Conservation (phyloP, 2,329 filamentous ascomycete genomes). For the Gnomoniopsis smithogilvyi region DNA sequence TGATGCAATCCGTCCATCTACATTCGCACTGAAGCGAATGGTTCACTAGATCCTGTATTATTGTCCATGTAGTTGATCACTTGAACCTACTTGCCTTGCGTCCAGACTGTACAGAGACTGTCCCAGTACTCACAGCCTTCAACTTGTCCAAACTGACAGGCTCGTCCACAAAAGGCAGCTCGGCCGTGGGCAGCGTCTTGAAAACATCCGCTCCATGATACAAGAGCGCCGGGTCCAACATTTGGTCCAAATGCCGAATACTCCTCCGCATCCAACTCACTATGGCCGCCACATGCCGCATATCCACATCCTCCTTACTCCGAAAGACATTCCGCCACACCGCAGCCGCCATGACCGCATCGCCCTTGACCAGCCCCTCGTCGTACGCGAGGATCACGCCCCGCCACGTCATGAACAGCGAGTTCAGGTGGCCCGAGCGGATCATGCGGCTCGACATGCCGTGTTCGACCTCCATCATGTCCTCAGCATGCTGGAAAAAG, state of each 20-base stretch:
- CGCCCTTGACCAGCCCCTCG: slow-evolving; percentile 73
- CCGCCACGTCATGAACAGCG: slow-evolving; percentile 91
- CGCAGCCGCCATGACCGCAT: slow-evolving; percentile 74
- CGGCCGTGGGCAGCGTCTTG: slow-evolving; percentile 36
- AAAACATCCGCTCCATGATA: slow-evolving; percentile 35
- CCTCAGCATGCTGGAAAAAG: slow-evolving; percentile 88
- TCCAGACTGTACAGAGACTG: slow-evolving; percentile 17
- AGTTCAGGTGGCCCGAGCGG: slow-evolving; percentile 71
- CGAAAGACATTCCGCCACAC: slow-evolving; percentile 95
- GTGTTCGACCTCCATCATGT: slow-evolving; percentile 78
- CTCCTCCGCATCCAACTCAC: slow-evolving; percentile 54
- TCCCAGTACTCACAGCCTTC: slow-evolving; percentile 21
- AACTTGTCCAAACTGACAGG: slow-evolving; percentile 34
- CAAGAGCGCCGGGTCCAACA: slow-evolving; percentile 41
- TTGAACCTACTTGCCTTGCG: slow-evolving; percentile 16
- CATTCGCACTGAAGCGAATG: neutral
- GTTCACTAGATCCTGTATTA: neutral
- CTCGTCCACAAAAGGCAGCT: slow-evolving; percentile 37
- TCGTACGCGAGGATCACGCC: slow-evolving; percentile 82
- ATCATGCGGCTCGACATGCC: slow-evolving; percentile 58
- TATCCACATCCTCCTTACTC: slow-evolving; percentile 52
- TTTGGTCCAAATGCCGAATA: slow-evolving; percentile 46
- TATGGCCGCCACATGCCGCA: slow-evolving; percentile 48
- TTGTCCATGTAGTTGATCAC: neutral
- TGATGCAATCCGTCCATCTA: neutral